These are phyloP conservation scores for Claviceps fusiformis DNA, from an alignment of 2,329 filamentous ascomycete genomes.

Conservation along the genomic window DNA sequence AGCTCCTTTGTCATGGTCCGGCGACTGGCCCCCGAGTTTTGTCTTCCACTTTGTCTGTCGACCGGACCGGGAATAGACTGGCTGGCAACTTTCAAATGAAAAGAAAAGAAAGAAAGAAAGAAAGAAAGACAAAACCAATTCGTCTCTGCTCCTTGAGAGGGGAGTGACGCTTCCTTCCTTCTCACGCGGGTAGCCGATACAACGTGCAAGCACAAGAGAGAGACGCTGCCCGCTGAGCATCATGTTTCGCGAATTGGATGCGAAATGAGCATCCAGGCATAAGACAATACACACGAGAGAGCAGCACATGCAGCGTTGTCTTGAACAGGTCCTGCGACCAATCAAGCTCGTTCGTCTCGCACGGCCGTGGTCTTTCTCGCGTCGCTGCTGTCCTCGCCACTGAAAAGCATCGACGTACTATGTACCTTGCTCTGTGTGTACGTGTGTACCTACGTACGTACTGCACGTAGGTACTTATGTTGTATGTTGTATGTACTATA, in stretches of 20 bases:
- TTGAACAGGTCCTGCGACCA: not conserved
- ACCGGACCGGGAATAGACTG: not conserved
- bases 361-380: not conserved
- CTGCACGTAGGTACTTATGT: too few relatives aligned
- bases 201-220: not conserved
- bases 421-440: too few relatives aligned
- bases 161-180: not conserved
- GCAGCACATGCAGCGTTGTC: not conserved
- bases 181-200: not conserved
- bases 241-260: not conserved
- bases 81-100: too few relatives aligned
- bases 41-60: too few relatives aligned
- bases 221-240: not conserved
- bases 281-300: not conserved
- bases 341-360: not conserved
- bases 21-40: not conserved
- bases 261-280: not conserved
- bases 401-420: not conserved
- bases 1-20: not conserved
- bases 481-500: too few relatives aligned
- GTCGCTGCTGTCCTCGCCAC: not conserved
- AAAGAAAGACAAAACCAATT: too few relatives aligned
- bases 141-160: not conserved
- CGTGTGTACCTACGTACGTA: too few relatives aligned
- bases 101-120: too few relatives aligned